Conservation (phyloP, 2,329 filamentous ascomycete species). For the Calycina marina region DNA sequence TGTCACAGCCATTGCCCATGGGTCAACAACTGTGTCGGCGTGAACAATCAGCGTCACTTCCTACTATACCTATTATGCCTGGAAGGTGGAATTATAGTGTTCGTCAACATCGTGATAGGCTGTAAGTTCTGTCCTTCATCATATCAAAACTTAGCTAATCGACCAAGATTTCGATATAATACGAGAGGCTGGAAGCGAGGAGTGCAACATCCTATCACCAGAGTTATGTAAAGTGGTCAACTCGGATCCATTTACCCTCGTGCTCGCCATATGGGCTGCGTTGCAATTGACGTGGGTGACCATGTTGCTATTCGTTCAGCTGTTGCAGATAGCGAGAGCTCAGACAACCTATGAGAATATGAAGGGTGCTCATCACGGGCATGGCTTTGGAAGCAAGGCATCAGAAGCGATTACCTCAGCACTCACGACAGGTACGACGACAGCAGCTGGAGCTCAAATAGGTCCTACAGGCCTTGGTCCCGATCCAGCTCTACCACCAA, state of each 20-base stretch:
- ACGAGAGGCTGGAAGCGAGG: slow-evolving; percentile 34
- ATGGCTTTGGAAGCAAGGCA: slow-evolving; percentile 33
- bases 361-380: slow-evolving; percentile 55
- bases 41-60: slow-evolving; percentile 95
- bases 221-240: slow-evolving; percentile 62
- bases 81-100: slow-evolving; percentile 57
- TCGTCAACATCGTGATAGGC: slow-evolving; percentile 57
- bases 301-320: slow-evolving; percentile 93
- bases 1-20: slow-evolving; percentile 81
- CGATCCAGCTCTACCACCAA: slow-evolving; percentile 35
- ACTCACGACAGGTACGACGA: slow-evolving; percentile 55
- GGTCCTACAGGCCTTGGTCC: slow-evolving; percentile 51
- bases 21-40: slow-evolving; percentile 91
- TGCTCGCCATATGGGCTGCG: slow-evolving; percentile 64
- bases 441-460: slow-evolving; percentile 54
- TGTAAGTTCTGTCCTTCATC: slow-evolving; percentile 36
- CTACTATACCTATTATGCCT: slow-evolving; percentile 75
- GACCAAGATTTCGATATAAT: slow-evolving; percentile 47
- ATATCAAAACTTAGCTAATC: slow-evolving; percentile 16
- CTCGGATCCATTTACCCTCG: slow-evolving; percentile 69
- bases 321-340: slow-evolving; percentile 80
- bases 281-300: slow-evolving; percentile 88
- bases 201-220: slow-evolving; percentile 65
- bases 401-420: slow-evolving; percentile 53
- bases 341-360: slow-evolving; percentile 97